These are phyloP conservation scores for Sporisorium graminicola DNA, from an alignment of 1,284 basidiomycete genomes.

Conservation along the genomic window DNA sequence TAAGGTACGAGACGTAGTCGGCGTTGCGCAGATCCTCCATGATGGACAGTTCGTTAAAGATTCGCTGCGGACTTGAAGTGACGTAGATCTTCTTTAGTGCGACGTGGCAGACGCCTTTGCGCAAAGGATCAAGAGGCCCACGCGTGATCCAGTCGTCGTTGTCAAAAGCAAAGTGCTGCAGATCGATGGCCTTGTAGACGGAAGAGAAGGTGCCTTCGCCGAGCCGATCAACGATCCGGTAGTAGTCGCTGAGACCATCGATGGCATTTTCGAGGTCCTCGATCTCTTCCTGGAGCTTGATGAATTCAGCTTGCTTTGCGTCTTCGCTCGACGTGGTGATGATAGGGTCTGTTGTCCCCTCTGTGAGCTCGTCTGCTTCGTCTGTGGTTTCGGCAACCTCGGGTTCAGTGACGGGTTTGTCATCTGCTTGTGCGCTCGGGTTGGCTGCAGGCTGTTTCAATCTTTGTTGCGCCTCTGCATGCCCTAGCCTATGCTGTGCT, in stretches of 20 bases:
- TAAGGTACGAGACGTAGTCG: slow-evolving; percentile 76
- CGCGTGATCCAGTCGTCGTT: slow-evolving; percentile 79
- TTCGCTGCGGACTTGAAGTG: slow-evolving; percentile 90
- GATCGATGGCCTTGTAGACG: slow-evolving; percentile 95
- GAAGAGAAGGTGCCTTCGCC: slow-evolving; percentile 98
- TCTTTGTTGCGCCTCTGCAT: neutral
- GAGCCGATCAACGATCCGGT: slow-evolving; percentile 87
- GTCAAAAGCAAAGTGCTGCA: slow-evolving; percentile 81
- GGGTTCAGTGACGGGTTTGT: slow-evolving; percentile 3
- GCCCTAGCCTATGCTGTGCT: neutral
- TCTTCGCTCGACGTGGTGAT: slow-evolving; percentile 44
- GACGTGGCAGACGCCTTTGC: slow-evolving; percentile 76
- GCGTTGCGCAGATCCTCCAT: slow-evolving; percentile 77
- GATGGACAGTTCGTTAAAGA: slow-evolving; percentile 94
- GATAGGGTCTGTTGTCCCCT: slow-evolving; percentile 20
- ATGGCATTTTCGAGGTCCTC: slow-evolving; percentile 83
- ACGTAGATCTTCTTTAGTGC: slow-evolving; percentile 98
- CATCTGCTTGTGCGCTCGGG: slow-evolving; percentile 3
- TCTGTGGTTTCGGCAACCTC: slow-evolving; percentile 17
- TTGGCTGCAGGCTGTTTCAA: slow-evolving; percentile 1
- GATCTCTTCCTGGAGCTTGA: slow-evolving; percentile 65
- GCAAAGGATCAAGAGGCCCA: slow-evolving; percentile 38
- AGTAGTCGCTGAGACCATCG: slow-evolving; percentile 74
- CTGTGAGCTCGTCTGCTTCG: slow-evolving; percentile 23
- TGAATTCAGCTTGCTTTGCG: slow-evolving; percentile 32